Evolutionary conservation across 371 early-diverging fungal species (phyloP), one percentile per base, ranked within the genome.

Genomic region (Mortierella sp.): DNA sequence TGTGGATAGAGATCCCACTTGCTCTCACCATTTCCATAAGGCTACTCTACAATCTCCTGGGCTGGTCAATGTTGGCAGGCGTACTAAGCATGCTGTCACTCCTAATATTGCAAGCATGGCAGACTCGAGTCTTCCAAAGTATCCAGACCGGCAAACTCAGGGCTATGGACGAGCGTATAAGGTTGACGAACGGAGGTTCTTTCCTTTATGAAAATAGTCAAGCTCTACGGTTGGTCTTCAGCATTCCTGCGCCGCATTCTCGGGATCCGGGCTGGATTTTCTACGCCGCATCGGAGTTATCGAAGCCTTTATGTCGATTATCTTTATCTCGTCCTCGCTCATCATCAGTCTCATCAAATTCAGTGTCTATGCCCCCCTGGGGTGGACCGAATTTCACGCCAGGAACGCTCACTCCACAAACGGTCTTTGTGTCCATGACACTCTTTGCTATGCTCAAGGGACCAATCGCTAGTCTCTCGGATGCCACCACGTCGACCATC

Each of bases 141-240:
- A 74, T 82, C 72, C 77, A 82, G 50, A 48, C 24, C 21, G 78
- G 72, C 21, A 82, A 78, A 37, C 69, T 82, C 48, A 59, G 34
- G n/a, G 88, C 91, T 37, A 92, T 93, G 69, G 95, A 95, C 55
- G 87, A 86, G 16, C 89, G 91, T 43, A 77, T 95, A 31, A 89
- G 91, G 24, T 77, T 90, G 76, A 89, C 94, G 81, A 87, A n/a
- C 83, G 34, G 89, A 89, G 43, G 78, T 89, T 8, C 70, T 90
- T 34, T 76, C 82, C 3, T 88, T 83, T 16, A 89, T 88, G 64
- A 90, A 89, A 67, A 82, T 89, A 67, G 84, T 90, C 73, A 90
- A 90, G 77, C 71, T 90, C 50, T 88, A 89, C 69, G 89, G 88
- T 16, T 90, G 91, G 82, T 61, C 61, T 5, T 28, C 61, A 28